phyloP scores from a whole-genome alignment of 345 rosid genomes.

The Durio zibethinus region DNA sequence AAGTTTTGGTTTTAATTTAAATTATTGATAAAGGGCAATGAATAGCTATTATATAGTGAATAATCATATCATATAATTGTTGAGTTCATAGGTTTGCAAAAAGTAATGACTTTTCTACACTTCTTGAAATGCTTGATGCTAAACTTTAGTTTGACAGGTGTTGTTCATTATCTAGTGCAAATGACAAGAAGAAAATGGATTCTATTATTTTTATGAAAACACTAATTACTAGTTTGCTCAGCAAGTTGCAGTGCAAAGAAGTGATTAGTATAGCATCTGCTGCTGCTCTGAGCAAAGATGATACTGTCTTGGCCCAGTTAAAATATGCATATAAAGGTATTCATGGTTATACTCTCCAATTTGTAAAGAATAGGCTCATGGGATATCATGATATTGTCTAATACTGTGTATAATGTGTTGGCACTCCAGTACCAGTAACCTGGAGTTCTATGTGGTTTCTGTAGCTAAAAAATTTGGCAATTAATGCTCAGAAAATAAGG shows the following conservation, averaged over 20 bases:
- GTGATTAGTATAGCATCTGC: conserved; percentile 65
- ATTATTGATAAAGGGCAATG: neutral
- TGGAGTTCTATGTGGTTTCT: neutral
- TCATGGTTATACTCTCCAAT: neutral
- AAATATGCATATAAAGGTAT: neutral
- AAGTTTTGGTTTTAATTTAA: neutral
- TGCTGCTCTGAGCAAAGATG: conserved; percentile 55
- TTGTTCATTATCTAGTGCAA: neutral
- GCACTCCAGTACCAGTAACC: neutral
- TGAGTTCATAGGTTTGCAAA: neutral
- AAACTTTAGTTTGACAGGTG: neutral
- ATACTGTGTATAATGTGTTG: neutral
- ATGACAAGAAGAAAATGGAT: neutral
- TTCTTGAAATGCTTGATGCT: neutral
- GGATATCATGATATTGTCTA: neutral
- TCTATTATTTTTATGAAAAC: neutral
- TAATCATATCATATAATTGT: neutral
- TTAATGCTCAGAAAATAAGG: neutral
- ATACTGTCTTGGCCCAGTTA: conserved; percentile 59
- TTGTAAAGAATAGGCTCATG: neutral
- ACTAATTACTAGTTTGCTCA: neutral
- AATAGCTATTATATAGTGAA: neutral
- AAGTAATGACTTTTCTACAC: neutral
- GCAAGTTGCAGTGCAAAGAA: conserved; percentile 47
- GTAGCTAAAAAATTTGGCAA: neutral